Evolutionary conservation across 495 filamentous ascomycete species (phyloP).

Genomic region (Penicillium mononematosum): DNA sequence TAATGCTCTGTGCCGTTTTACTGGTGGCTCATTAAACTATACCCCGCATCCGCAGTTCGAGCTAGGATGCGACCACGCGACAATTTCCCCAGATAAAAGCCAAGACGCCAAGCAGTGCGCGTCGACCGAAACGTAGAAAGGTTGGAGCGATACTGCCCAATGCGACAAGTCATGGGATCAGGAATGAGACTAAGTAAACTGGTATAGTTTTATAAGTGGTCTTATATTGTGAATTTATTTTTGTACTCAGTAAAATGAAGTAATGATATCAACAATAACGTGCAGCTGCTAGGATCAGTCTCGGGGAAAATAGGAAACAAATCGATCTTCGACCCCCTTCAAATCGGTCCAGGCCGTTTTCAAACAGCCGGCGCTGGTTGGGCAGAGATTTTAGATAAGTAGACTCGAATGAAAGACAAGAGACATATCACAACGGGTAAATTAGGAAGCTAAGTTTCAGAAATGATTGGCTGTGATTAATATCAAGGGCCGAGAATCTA

Average conservation of each 20-base stretch:
- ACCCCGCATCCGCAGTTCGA: conserved; percentile 25
- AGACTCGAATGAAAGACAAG: conserved; percentile 13
- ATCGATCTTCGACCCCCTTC: conserved; percentile 15
- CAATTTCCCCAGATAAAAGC: conserved; percentile 29
- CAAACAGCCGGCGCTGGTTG: conserved; percentile 19
- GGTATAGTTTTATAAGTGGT: too few relatives aligned
- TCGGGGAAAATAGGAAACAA: conserved; percentile 32
- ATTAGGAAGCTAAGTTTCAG: conserved; percentile 23
- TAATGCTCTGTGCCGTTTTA: neutral
- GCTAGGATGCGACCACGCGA: conserved; percentile 26
- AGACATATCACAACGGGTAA: conserved; percentile 26
- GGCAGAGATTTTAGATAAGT: conserved; percentile 18
- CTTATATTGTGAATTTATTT: neutral
- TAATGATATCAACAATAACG: conserved; percentile 20
- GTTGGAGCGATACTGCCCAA: neutral
- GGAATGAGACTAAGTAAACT: neutral
- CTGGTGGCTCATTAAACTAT: conserved; percentile 4
- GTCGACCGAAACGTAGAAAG: neutral
- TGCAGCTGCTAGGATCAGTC: conserved; percentile 7
- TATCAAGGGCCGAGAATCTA: conserved; percentile 1
- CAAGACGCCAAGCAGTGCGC: conserved; percentile 24
- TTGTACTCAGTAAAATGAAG: neutral
- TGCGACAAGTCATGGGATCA: conserved; percentile 13
- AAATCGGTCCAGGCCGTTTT: conserved; percentile 25
- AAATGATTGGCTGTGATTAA: conserved; percentile 18